These are phyloP conservation scores for Hepatocystis sp. DNA, from an alignment of 169 alveolate species.

Conservation along the genomic window DNA sequence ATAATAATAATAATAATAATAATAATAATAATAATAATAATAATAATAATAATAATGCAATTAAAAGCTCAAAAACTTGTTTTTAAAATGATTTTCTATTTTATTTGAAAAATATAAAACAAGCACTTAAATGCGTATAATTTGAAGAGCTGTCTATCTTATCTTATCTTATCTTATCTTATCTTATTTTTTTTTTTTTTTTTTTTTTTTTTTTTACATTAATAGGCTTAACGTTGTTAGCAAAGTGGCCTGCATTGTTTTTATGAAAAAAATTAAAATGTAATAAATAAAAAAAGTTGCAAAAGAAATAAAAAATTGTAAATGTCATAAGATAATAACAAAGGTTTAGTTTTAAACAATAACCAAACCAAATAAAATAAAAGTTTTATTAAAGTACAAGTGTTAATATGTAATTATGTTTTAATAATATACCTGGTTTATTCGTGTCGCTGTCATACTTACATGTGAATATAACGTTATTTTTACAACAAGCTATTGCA, in stretches of 20 bases:
- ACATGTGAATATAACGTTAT: constrained; percentile 31
- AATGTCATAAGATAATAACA: background rate
- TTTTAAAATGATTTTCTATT: too few relatives aligned
- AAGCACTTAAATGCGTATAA: too few relatives aligned
- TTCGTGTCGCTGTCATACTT: constrained; percentile 46
- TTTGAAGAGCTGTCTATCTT: too few relatives aligned
- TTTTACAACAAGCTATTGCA: constrained; percentile 48
- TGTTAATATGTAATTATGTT: background rate
- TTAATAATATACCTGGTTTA: constrained; percentile 45
- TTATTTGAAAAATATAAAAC: too few relatives aligned
- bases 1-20: too few relatives aligned
- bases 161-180: too few relatives aligned
- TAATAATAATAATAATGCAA: too few relatives aligned
- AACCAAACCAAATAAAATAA: background rate
- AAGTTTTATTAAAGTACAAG: background rate
- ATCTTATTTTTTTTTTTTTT: too few relatives aligned
- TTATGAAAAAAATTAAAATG: constrained; percentile 8
- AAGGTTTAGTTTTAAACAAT: background rate
- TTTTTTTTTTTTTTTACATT: constrained; percentile 17
- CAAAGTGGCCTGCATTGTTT: constrained; percentile 34
- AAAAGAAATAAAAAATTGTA: background rate
- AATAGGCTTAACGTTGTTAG: constrained; percentile 50
- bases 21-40: too few relatives aligned
- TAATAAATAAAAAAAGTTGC: background rate
- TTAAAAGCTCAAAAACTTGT: too few relatives aligned